Conservation (phyloP, 2,329 filamentous ascomycete species). For the Neurospora sp. region DNA sequence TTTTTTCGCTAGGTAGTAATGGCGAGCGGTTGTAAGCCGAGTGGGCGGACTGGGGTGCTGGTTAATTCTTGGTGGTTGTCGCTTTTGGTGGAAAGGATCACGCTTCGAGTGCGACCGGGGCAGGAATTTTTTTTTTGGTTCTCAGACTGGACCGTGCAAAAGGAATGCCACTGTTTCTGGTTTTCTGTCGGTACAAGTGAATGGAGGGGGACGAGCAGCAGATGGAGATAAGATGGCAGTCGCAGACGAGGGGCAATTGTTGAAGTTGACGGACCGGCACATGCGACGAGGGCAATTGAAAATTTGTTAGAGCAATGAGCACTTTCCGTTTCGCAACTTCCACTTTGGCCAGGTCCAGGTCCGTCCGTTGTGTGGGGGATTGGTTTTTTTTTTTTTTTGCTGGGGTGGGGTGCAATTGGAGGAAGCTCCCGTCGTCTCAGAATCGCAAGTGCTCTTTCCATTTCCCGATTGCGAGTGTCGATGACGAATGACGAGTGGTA, state of each 20-base stretch:
- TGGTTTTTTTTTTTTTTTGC: background rate
- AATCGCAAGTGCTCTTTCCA: background rate
- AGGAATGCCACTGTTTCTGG: background rate
- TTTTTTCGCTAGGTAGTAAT: background rate
- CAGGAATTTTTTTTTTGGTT: background rate
- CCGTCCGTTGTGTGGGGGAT: background rate
- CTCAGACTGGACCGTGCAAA: background rate
- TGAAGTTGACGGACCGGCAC: background rate
- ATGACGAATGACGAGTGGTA: background rate
- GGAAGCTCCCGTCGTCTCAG: background rate
- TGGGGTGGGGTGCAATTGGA: background rate
- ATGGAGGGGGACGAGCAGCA: background rate
- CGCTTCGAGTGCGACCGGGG: background rate
- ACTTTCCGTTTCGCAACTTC: background rate
- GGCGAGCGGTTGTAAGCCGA: background rate
- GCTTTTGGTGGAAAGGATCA: background rate
- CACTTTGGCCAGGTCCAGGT: background rate
- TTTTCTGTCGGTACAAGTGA: background rate
- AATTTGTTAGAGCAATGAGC: background rate
- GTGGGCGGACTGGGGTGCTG: background rate
- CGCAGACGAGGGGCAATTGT: background rate
- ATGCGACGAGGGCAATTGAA: background rate
- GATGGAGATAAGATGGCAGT: background rate
- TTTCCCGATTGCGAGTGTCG: background rate
- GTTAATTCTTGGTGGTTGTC: background rate